A percentile compares a stretch with the other conserved stretches of the same genome.
phyloP scores from a whole-genome alignment of 2,329 filamentous ascomycete genomes.

The Fusarium robinianum region DNA sequence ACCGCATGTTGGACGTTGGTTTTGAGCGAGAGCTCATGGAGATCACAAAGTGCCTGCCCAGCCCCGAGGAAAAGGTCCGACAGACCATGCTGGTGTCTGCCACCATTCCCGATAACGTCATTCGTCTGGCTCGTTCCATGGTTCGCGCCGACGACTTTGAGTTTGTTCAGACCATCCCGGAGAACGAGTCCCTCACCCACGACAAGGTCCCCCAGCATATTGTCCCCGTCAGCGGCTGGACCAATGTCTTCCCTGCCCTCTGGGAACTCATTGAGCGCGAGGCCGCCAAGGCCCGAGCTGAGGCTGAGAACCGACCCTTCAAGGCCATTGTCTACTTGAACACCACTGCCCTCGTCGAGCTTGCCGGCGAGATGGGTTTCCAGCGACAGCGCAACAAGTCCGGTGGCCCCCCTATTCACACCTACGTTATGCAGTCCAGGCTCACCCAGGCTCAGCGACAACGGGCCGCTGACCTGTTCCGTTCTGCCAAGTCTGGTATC shows the following conservation, averaged over 20 bases:
- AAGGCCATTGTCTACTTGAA: conserved; percentile 96
- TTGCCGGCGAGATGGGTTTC: conserved; percentile 62
- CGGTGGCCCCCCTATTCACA: conserved; percentile 46
- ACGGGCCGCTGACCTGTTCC: conserved; percentile 72
- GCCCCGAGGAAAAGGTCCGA: conserved; percentile 64
- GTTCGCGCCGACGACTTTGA: conserved; percentile 81
- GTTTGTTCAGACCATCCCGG: conserved; percentile 85
- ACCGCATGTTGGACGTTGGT: conserved; percentile 97
- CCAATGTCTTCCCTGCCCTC: conserved; percentile 76
- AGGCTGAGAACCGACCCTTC: conserved; percentile 64
- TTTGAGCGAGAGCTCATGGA: conserved; percentile 68
- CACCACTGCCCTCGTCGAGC: conserved; percentile 72
- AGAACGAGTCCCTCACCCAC: conserved; percentile 84
- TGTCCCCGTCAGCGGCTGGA: conserved; percentile 67
- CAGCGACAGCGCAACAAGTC: conserved; percentile 46
- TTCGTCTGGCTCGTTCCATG: conserved; percentile 75
- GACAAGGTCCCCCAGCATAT: conserved; percentile 80
- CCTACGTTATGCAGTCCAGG: conserved; percentile 71
- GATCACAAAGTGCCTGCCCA: conserved; percentile 67
- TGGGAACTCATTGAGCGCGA: conserved; percentile 74
- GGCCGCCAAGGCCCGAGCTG: conserved; percentile 48
- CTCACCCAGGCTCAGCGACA: conserved; percentile 74
- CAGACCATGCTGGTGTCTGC: conserved; percentile 97
- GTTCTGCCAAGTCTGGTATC: conserved; percentile 62
- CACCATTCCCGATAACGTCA: conserved; percentile 83